Conservation (phyloP, 176 grass and related monocot genomes). For the Lolium rigidum region DNA sequence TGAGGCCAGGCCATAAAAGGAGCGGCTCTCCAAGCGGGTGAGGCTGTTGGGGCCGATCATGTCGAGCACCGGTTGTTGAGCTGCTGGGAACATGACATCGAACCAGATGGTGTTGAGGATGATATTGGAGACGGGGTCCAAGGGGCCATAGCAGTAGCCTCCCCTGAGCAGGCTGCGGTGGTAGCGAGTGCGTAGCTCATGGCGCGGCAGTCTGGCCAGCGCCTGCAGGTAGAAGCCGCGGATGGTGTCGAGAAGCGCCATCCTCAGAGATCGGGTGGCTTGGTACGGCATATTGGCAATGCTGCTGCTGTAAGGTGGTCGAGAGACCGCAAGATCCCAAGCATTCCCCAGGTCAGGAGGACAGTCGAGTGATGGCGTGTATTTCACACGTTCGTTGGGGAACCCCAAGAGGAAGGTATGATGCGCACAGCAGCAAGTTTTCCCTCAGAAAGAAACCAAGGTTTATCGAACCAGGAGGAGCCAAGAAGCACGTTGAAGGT, state of each 20-base stretch:
- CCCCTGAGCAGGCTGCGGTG: conserved; percentile 46
- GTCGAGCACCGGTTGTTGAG: conserved; percentile 1
- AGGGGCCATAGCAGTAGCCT: conserved; percentile 35
- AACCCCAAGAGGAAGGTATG: too few relatives aligned
- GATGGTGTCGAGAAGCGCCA: conserved; percentile 35
- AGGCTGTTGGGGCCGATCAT: neutral
- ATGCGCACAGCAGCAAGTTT: too few relatives aligned
- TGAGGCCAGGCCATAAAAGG: neutral
- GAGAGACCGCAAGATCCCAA: conserved; percentile 22
- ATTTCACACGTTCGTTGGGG: too few relatives aligned
- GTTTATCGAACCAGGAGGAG: too few relatives aligned
- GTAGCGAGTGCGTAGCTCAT: conserved; percentile 18
- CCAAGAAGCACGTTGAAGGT: too few relatives aligned
- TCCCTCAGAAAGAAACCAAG: too few relatives aligned
- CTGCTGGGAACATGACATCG: neutral
- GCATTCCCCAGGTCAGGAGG: too few relatives aligned
- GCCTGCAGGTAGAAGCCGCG: conserved; percentile 34
- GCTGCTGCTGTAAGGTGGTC: neutral
- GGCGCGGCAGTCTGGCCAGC: conserved; percentile 4
- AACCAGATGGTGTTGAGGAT: conserved; percentile 30
- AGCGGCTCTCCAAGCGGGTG: conserved; percentile 16
- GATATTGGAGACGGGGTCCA: conserved; percentile 38
- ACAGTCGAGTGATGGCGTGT: too few relatives aligned
- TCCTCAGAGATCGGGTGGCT: conserved; percentile 9
- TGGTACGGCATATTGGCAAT: neutral